A percentile compares a stretch with the other conserved stretches of the same genome.
These are phyloP conservation scores for Thuidium tamariscinum DNA, from an alignment of 225 moss, liverwort and hornwort species.

Conservation along the genomic window DNA sequence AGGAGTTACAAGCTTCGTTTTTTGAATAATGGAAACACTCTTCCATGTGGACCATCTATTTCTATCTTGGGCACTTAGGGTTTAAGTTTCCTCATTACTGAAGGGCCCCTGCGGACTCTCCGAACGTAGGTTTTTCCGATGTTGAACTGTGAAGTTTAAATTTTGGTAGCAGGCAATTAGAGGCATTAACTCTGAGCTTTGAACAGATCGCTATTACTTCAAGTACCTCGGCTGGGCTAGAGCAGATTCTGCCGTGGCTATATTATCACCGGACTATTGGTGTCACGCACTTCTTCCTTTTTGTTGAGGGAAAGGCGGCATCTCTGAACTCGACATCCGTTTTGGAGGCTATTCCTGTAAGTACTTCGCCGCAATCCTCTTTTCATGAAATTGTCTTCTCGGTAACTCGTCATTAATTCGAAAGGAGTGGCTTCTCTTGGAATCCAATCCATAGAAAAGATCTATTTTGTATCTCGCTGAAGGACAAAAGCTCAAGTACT, in stretches of 20 bases:
- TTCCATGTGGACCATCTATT: neutral
- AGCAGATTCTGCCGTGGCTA: conserved; percentile 96
- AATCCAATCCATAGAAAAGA: neutral
- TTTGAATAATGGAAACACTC: neutral
- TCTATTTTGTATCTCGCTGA: neutral
- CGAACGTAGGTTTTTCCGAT: neutral
- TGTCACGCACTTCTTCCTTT: conserved; percentile 90
- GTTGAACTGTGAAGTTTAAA: neutral
- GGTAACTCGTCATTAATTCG: neutral
- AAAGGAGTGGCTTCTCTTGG: neutral
- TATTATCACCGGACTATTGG: conserved; percentile 92
- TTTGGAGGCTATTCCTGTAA: conserved; percentile 86
- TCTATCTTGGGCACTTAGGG: neutral
- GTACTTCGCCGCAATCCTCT: neutral
- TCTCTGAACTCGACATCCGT: conserved; percentile 72
- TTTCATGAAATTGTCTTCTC: neutral
- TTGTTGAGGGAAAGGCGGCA: conserved; percentile 96
- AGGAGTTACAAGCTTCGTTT: neutral
- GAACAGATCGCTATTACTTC: conserved; percentile 89
- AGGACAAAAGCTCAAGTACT: neutral
- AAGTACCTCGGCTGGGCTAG: conserved; percentile 93
- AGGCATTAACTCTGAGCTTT: conserved; percentile 13
- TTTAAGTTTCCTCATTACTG: neutral
- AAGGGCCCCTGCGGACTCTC: neutral
- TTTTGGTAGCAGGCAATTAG: neutral